Base-by-base conservation (phyloP, 1,284 basidiomycete species). In the Cryptococcus depauperatus region DNA sequence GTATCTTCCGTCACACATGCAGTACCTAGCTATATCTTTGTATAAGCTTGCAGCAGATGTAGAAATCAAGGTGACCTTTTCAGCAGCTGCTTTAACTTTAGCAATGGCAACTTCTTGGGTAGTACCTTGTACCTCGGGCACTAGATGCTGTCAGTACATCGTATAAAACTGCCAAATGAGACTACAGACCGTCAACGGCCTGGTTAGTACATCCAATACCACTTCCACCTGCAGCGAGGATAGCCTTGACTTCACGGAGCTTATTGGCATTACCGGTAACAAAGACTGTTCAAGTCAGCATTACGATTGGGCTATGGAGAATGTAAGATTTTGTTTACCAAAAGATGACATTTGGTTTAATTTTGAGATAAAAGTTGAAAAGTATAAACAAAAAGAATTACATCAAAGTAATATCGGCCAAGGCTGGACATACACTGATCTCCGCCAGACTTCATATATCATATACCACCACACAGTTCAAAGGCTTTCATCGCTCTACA, bases 1-100 rank as follows among this genome's bases (percentile, higher is more conserved):
- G 93, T 97, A 67, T 98, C 95, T 71, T 98, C 93, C 0, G 91
- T 97, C 53, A 98, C 89, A 61, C 89, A 93, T 4, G 92, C 84
- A 0, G 83, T 82, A 10, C 81, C 79, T 27, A 89, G 73, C 83
- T 85, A 47, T 22, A 29, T 33, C 23, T 13, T 29, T 9, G n/a
- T 9, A 29, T 23, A 3, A 3, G 16, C 27, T 19, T 5, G 18
- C 7, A 22, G n/a, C 7, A 27, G 23, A 19, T 5, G n/a, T 27
- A 16, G 38, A 25, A 26, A 21, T 18, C 29, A 29, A 27, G 19
- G n/a, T 35, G 43, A 91, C 82, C 49, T 84, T 69, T 61, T 89
- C 81, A 27, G 91, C 87, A 14, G 93, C 93, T 10, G 79, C 77
- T 51, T 76, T 74, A 64, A 88, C 92, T 72, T 98, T 98, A 22